These are phyloP conservation scores for Alternaria novae-zelandiae DNA, from an alignment of 2,329 filamentous ascomycete species.

Conservation along the genomic window DNA sequence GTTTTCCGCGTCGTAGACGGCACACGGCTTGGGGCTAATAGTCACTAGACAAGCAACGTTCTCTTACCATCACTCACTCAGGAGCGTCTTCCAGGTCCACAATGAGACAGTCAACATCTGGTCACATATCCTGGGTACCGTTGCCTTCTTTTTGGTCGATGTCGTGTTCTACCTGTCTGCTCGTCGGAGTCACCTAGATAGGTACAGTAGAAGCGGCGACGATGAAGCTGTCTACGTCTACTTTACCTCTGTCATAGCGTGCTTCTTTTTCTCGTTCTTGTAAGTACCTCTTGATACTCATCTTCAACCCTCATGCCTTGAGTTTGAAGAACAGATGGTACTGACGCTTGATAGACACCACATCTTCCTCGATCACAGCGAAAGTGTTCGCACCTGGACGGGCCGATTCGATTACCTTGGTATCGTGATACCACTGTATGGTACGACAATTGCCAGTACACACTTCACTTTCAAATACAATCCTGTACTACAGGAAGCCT, in stretches of 20 bases:
- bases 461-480: conserved; percentile 57
- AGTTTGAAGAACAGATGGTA: background rate
- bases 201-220: background rate
- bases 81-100: background rate
- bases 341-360: conserved; percentile 66
- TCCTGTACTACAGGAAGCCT: conserved; percentile 36
- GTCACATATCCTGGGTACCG: conserved; percentile 6
- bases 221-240: conserved; percentile 4
- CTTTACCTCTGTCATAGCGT: conserved; percentile 6
- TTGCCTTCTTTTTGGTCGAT: background rate
- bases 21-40: background rate
- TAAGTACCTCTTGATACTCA: conserved; percentile 39
- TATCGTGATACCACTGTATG: conserved; percentile 72
- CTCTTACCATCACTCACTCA: conserved; percentile 1
- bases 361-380: conserved; percentile 80
- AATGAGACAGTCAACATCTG: conserved; percentile 14
- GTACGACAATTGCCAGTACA: conserved; percentile 82
- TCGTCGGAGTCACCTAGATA: too few species aligned
- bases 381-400: conserved; percentile 74
- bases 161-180: background rate
- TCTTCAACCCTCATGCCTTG: background rate
- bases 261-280: conserved; percentile 14
- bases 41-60: background rate
- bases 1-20: background rate
- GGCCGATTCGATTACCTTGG: conserved; percentile 92